A percentile compares a stretch with the other conserved stretches of the same genome.
Evolutionary conservation across 2,329 filamentous ascomycete genomes (phyloP).

Genomic region (Colletotrichum eleusines): DNA sequence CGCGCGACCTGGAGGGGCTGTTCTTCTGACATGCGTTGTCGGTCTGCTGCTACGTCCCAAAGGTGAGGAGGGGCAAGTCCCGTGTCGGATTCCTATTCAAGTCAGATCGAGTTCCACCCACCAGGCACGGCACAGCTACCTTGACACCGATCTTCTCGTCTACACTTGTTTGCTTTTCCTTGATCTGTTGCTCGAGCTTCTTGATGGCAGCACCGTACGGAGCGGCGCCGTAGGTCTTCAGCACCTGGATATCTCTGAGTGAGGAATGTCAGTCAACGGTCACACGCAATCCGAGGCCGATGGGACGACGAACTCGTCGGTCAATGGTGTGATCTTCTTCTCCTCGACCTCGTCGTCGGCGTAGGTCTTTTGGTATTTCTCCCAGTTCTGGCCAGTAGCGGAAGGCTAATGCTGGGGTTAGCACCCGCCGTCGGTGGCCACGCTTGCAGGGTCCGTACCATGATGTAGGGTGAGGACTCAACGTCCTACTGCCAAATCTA

Average conservation of each 20-base stretch:
- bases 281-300: slow-evolving; percentile 45
- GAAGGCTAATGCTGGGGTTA: slow-evolving; percentile 76
- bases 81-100: slow-evolving; percentile 89
- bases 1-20: slow-evolving; percentile 96
- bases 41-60: slow-evolving; percentile 97
- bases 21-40: slow-evolving; percentile 98
- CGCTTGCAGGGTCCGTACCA: slow-evolving; percentile 52
- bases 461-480: slow-evolving; percentile 52
- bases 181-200: slow-evolving; percentile 99
- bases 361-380: slow-evolving; percentile 98
- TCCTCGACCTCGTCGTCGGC: slow-evolving; percentile 97
- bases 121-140: slow-evolving; percentile 54
- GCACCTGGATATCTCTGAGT: slow-evolving; percentile 93
- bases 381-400: slow-evolving; percentile 94
- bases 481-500: slow-evolving; percentile 41
- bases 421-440: slow-evolving; percentile 44
- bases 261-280: slow-evolving; percentile 42
- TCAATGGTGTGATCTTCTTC: slow-evolving; percentile 98
- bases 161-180: slow-evolving; percentile 97
- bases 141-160: slow-evolving; percentile 98
- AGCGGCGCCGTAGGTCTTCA: slow-evolving; percentile 98
- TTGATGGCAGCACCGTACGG: slow-evolving; percentile 94
- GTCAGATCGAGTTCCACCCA: slow-evolving; percentile 31
- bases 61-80: slow-evolving; percentile 97
- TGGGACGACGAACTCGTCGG: slow-evolving; percentile 82